These are phyloP conservation scores for Uncinocarpus reesii DNA, from an alignment of 2,329 filamentous ascomycete species.

Conservation along the genomic window DNA sequence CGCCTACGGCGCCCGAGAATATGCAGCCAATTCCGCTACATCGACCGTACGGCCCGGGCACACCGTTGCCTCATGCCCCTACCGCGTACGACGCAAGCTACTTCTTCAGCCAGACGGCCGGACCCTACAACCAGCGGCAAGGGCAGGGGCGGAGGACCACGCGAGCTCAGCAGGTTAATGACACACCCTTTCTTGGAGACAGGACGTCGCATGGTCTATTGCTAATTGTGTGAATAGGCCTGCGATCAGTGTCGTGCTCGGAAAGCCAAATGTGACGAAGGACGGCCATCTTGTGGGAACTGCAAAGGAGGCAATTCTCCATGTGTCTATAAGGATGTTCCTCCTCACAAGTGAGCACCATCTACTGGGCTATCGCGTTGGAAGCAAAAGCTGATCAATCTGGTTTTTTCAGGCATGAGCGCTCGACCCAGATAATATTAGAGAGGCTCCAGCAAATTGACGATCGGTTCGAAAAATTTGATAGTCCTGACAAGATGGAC, in stretches of 20 bases:
- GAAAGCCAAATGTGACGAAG: conserved; percentile 87
- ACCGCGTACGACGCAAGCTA: conserved; percentile 27
- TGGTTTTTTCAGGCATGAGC: conserved; percentile 29
- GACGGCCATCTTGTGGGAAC: conserved; percentile 66
- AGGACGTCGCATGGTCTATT: conserved; percentile 8
- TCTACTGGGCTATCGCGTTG: not conserved
- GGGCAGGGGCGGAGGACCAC: conserved; percentile 33
- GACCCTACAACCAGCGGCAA: conserved; percentile 24
- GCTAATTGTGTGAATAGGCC: conserved; percentile 46
- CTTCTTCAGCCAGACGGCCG: conserved; percentile 24
- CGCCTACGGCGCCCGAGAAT: conserved; percentile 13
- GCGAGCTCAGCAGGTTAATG: conserved; percentile 35
- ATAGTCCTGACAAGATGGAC: conserved; percentile 2
- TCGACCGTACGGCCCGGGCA: conserved; percentile 16
- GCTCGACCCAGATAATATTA: conserved; percentile 31
- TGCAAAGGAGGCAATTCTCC: conserved; percentile 77
- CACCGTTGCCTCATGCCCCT: conserved; percentile 23
- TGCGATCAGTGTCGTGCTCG: conserved; percentile 81
- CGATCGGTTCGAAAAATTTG: conserved; percentile 18
- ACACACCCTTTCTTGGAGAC: conserved; percentile 9
- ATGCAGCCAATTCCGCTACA: conserved; percentile 13
- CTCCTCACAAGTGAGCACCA: conserved; percentile 68
- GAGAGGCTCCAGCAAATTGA: conserved; percentile 28
- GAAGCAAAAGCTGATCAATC: not conserved
- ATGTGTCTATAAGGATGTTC: conserved; percentile 83